Evolutionary conservation across 805 yeast genomes (phyloP), one percentile per base, ranked within the genome.

Genomic region (Scheffersomyces coipomensis): DNA sequence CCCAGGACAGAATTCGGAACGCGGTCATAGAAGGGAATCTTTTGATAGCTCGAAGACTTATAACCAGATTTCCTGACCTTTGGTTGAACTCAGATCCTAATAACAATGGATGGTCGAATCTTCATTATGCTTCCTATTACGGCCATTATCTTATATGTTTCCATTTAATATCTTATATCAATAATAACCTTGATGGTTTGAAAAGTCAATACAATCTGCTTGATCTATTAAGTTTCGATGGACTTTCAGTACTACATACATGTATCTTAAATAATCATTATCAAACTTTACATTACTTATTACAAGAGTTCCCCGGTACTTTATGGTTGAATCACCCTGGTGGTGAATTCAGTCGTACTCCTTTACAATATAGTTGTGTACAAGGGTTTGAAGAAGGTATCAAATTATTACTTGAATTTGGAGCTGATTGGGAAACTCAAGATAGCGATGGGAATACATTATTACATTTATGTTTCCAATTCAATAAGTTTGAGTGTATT

Each of bases 111-210:
- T 69, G 74, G 74, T 48, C 60, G 36, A 69, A 68, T 43, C 59
- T 69, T 31, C 73, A 69, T 52, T 68, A 65, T 48, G 69, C 73
- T 7, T 53, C 67, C 9, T 67, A 53, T 45, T 50, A 64, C 40
- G 75, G 75, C 21, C 59, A 67, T 47, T 69, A 69, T 43, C 51
- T 69, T 35, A 57, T 69, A 5, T 69, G 75, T 43, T 67, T 60
- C 52, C 72, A 68, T 49, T 47, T 69, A 12, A 52, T 69, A 4
- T 60, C 68, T 19, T 56, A 54, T 33, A 52, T 62, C 41, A 57
- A 51, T 42, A 52, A 56, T 15, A 51, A 50, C 23, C 31, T 50
- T 17, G 49, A 49, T 10, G 44, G 35, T 12, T 25, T 52, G 7
- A 16, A 44, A 3, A 34, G 38, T 19, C 43, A 47, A 5, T 43